Evolutionary conservation across 345 rosid genomes (phyloP), one percentile per base, ranked within the genome.

Genomic region (Bruguiera gymnorhiza): DNA sequence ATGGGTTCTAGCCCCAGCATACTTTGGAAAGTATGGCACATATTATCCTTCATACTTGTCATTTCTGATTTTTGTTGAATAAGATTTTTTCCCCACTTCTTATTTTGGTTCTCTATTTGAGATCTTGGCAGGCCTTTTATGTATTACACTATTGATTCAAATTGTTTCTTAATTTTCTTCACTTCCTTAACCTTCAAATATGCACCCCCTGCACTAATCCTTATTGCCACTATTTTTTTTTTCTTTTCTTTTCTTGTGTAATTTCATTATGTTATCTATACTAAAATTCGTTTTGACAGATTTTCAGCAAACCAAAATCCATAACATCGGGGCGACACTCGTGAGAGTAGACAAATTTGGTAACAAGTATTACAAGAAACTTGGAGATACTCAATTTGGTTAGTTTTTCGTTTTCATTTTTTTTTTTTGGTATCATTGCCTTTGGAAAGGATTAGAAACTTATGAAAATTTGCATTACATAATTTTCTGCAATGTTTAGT

Each of bases 281-380:
- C 55, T 20, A 20, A 20, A 30, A 9, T 73, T 66, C 70, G 53
- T 59, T 70, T 59, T 70, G 46, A 67, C 65, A 78, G 68, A 75
- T 73, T 5, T 55, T 63, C 92, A 98, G 92, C 96, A 95, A 85
- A 95, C 99, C 70, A 95, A 92, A 73, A 79, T 95, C 73, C 24
- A 24, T 24, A 24, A 24, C 24, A 24, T 24, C 0, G 24, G 24
- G 24, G 24, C 24, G 24, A 24, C 84, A 4, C 83, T 90, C 63
- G 86, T 90, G 62, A 97, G 98, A 20, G 86, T 90, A 46, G 99
- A 95, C 84, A 95, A 87, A 74, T 81, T 87, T 30, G 98, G 98
- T 62, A 95, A 95, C 73, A 92, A 95, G 82, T 95, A 92, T 76
- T 92, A 88, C 66, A 84, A 92, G 89, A 95, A 77, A 64, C 88